These are phyloP conservation scores for Sporothrix variecibatus DNA, from an alignment of 2,329 filamentous ascomycete genomes.

Conservation along the genomic window DNA sequence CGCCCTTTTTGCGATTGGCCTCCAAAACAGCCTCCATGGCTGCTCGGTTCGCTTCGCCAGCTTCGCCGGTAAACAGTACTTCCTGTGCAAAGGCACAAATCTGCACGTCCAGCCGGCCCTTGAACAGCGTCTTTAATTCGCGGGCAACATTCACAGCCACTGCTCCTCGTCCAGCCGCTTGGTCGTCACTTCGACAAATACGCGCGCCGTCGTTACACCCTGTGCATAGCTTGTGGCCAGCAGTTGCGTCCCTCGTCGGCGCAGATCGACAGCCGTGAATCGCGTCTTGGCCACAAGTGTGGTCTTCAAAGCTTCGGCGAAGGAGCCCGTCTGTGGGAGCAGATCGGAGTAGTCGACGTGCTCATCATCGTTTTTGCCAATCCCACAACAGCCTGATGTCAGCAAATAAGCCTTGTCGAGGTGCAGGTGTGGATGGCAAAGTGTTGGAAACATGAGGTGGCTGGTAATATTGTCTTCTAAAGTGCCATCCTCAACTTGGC, in stretches of 20 bases:
- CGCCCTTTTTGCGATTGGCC: constrained; percentile 17
- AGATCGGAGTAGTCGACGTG: constrained; percentile 57
- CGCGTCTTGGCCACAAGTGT: constrained; percentile 58
- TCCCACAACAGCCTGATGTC: constrained; percentile 37
- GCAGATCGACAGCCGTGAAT: constrained; percentile 64
- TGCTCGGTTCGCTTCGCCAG: constrained; percentile 52
- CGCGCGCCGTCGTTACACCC: constrained; percentile 69
- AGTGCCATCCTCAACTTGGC: neutral
- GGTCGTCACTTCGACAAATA: constrained; percentile 72
- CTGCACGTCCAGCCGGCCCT: constrained; percentile 59
- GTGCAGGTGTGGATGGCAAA: constrained; percentile 74
- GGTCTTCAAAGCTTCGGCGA: constrained; percentile 62
- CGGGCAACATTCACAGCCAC: constrained; percentile 53
- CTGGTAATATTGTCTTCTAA: constrained; percentile 13
- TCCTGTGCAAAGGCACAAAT: constrained; percentile 73
- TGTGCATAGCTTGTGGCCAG: constrained; percentile 64
- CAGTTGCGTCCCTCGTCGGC: constrained; percentile 64
- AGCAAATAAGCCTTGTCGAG: constrained; percentile 68
- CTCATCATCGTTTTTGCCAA: constrained; percentile 26
- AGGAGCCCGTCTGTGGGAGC: constrained; percentile 61
- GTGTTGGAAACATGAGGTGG: constrained; percentile 41
- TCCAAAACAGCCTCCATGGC: constrained; percentile 45
- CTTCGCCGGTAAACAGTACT: constrained; percentile 59
- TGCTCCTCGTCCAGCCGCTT: constrained; percentile 46
- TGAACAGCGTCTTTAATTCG: constrained; percentile 57